These are phyloP conservation scores for Rhododendron williamsianum DNA, from an alignment of 148 eudicot genomes.

Conservation along the genomic window DNA sequence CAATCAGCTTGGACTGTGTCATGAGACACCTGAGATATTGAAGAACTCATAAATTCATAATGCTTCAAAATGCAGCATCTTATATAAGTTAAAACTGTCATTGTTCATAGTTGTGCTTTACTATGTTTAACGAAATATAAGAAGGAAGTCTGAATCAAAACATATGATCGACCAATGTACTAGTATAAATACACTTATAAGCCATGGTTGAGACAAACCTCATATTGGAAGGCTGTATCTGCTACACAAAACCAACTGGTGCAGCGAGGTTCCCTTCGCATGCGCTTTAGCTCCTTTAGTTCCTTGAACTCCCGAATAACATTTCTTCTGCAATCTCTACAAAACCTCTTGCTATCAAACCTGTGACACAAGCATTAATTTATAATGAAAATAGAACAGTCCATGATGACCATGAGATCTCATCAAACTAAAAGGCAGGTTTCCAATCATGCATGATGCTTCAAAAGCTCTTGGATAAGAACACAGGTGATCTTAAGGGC, in stretches of 20 bases:
- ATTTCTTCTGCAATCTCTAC: slow-evolving; percentile 96
- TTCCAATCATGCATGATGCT: background rate
- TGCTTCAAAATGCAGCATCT: slow-evolving; percentile 2
- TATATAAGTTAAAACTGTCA: background rate
- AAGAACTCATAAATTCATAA: background rate
- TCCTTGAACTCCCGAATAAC: slow-evolving; percentile 95
- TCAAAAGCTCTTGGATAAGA: background rate
- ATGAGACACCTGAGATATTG: slow-evolving; percentile 58
- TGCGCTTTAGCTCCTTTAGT: slow-evolving; percentile 87
- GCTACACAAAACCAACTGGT: slow-evolving; percentile 96
- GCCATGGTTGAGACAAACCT: slow-evolving; percentile 40
- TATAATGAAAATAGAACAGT: slow-evolving; percentile 7
- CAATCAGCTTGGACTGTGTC: slow-evolving; percentile 84
- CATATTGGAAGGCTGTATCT: slow-evolving; percentile 85
- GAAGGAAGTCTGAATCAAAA: background rate
- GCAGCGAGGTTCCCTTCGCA: slow-evolving; percentile 75
- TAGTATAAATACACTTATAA: background rate
- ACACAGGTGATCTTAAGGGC: background rate
- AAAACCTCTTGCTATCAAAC: slow-evolving; percentile 95
- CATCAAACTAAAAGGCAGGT: background rate
- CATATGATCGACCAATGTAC: background rate
- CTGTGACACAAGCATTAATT: slow-evolving; percentile 35
- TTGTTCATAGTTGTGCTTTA: background rate
- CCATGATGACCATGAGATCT: slow-evolving; percentile 6
- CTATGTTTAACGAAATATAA: background rate